A percentile compares a stretch with the other conserved stretches of the same genome.
These are phyloP conservation scores for Terfezia boudieri DNA, from an alignment of 495 filamentous ascomycete genomes.

Conservation along the genomic window DNA sequence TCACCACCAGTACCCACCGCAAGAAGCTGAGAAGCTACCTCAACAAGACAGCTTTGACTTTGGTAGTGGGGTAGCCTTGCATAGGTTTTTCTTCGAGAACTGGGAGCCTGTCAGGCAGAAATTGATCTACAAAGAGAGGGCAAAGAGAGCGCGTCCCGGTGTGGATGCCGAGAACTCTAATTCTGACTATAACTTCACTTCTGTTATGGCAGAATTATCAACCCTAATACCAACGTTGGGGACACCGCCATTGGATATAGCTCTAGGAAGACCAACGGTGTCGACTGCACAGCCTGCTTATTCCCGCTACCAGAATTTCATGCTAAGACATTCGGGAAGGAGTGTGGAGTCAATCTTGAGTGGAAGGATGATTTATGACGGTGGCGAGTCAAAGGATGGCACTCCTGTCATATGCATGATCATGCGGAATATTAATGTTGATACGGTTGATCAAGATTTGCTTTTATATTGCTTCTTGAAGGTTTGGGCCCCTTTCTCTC, in stretches of 20 bases:
- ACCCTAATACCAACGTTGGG: slow-evolving; percentile 38
- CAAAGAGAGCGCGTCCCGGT: not conserved
- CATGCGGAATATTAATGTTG: slow-evolving; percentile 37
- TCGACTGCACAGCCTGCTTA: slow-evolving; percentile 35
- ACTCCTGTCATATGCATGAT: slow-evolving; percentile 43
- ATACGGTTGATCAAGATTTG: slow-evolving; percentile 36
- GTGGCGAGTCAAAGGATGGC: slow-evolving; percentile 45
- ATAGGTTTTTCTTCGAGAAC: slow-evolving; percentile 44
- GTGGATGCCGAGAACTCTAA: slow-evolving; percentile 9
- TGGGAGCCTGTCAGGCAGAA: slow-evolving; percentile 44
- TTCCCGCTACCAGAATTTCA: slow-evolving; percentile 45
- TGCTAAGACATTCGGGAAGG: slow-evolving; percentile 40
- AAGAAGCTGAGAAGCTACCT: slow-evolving; percentile 17
- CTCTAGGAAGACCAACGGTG: slow-evolving; percentile 37
- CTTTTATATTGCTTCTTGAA: slow-evolving; percentile 42
- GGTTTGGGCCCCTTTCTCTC: slow-evolving; percentile 11
- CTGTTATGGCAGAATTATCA: slow-evolving; percentile 14
- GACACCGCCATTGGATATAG: slow-evolving; percentile 38
- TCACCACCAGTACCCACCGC: not conserved
- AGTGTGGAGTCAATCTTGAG: slow-evolving; percentile 37
- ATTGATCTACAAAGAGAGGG: slow-evolving; percentile 30
- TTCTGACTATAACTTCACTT: slow-evolving; percentile 8
- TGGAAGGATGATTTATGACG: slow-evolving; percentile 40
- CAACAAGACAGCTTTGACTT: slow-evolving; percentile 38
- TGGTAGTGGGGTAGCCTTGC: slow-evolving; percentile 39